Evolutionary conservation across 768 basidiomycete species (phyloP).

Genomic region (Rhizopogon roseolus): DNA sequence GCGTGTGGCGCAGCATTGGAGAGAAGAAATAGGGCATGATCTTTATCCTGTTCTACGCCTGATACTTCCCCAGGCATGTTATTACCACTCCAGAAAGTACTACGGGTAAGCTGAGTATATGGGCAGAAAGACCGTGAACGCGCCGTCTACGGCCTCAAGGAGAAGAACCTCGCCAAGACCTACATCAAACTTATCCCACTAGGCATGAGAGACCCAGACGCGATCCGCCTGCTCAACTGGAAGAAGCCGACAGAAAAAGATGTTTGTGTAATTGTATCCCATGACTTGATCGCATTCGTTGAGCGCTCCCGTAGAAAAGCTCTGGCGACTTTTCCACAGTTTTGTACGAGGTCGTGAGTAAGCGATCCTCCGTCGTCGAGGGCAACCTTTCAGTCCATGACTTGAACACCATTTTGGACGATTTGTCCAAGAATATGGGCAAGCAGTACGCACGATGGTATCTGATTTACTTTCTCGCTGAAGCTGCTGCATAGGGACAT

Average conservation of each 20-base stretch:
- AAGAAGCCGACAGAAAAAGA: slow-evolving; percentile 71
- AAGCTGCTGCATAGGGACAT: slow-evolving; percentile 47
- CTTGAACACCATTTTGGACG: slow-evolving; percentile 76
- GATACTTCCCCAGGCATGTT: slow-evolving; percentile 78
- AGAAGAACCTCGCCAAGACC: slow-evolving; percentile 88
- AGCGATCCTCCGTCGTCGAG: slow-evolving; percentile 75
- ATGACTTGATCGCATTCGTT: not conserved
- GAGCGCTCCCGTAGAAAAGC: slow-evolving; percentile 40
- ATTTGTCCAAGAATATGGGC: slow-evolving; percentile 65
- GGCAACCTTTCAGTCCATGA: slow-evolving; percentile 78
- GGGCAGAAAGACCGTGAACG: slow-evolving; percentile 89
- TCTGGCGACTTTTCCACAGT: slow-evolving; percentile 89
- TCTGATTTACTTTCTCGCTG: not conserved
- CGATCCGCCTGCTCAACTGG: slow-evolving; percentile 84
- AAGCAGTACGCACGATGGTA: slow-evolving; percentile 52
- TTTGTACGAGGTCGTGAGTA: slow-evolving; percentile 80
- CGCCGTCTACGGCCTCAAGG: slow-evolving; percentile 90
- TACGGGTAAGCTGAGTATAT: not conserved
- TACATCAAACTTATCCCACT: slow-evolving; percentile 90
- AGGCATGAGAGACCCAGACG: slow-evolving; percentile 73
- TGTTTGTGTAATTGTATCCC: slow-evolving; percentile 35
- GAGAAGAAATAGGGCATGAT: slow-evolving; percentile 79
- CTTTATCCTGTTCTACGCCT: slow-evolving; percentile 87
- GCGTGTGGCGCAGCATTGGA: slow-evolving; percentile 62
- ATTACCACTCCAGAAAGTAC: not conserved